These are phyloP conservation scores for Coniochaeta sp. DNA, from an alignment of 2,329 filamentous ascomycete genomes.

Conservation along the genomic window DNA sequence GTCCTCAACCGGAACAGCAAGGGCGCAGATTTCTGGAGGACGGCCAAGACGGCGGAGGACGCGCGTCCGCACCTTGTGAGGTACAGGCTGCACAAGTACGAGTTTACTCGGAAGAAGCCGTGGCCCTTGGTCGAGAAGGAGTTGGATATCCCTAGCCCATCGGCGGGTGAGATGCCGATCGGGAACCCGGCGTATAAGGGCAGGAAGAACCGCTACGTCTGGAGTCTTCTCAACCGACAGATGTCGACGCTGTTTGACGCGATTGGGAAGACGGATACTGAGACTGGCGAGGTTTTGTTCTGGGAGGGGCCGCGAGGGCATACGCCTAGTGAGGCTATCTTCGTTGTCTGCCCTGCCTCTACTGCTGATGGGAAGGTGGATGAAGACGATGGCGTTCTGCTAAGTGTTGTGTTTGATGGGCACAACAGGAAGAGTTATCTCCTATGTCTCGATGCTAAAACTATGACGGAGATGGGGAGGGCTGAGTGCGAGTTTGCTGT, in stretches of 20 bases:
- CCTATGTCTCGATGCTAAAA: slow-evolving; percentile 54
- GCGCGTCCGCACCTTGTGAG: slow-evolving; percentile 32
- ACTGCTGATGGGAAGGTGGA: slow-evolving; percentile 17
- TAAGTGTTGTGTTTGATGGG: slow-evolving; percentile 53
- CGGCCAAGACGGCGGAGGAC: slow-evolving; percentile 29
- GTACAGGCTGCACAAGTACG: slow-evolving; percentile 27
- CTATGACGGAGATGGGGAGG: slow-evolving; percentile 55
- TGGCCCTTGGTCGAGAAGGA: slow-evolving; percentile 17
- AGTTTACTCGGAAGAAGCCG: background rate
- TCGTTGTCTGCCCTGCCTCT: slow-evolving; percentile 43
- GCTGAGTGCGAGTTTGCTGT: slow-evolving; percentile 55
- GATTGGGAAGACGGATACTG: slow-evolving; percentile 58
- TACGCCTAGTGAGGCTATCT: slow-evolving; percentile 64
- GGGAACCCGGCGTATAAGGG: slow-evolving; percentile 53
- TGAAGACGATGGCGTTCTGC: slow-evolving; percentile 21
- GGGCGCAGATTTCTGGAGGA: slow-evolving; percentile 32
- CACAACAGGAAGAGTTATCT: slow-evolving; percentile 52
- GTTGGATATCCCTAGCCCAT: slow-evolving; percentile 42
- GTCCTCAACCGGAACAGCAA: slow-evolving; percentile 46
- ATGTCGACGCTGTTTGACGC: slow-evolving; percentile 54
- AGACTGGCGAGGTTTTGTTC: slow-evolving; percentile 39
- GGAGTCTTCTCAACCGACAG: slow-evolving; percentile 48
- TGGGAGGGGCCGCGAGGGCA: slow-evolving; percentile 55
- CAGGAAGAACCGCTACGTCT: slow-evolving; percentile 52
- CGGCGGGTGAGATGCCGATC: slow-evolving; percentile 56